A percentile compares a stretch with the other conserved stretches of the same genome.
Conservation (phyloP, 2,329 filamentous ascomycete genomes). For the Apiospora aurea region DNA sequence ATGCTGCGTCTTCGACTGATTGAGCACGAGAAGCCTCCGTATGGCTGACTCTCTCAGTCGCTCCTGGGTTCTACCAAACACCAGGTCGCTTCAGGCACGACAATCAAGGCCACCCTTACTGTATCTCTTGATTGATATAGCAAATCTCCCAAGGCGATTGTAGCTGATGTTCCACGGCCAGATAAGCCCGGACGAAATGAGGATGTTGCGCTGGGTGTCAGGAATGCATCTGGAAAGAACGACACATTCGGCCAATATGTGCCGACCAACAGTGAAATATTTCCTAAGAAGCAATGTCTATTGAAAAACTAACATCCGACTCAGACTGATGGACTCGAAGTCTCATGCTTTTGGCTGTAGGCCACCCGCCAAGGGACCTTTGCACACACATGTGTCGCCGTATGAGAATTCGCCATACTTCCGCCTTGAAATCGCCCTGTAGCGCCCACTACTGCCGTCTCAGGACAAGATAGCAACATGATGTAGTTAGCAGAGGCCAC, state of each 20-base stretch:
- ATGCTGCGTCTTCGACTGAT: too few relatives aligned
- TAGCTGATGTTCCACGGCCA: too few relatives aligned
- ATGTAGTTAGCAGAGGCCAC: too few relatives aligned
- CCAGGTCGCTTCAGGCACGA: not conserved
- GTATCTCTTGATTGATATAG: not conserved
- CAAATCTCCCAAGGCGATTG: not conserved
- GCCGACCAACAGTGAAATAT: not conserved
- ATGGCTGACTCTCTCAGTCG: too few relatives aligned
- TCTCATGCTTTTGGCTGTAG: not conserved
- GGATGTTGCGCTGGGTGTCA: not conserved
- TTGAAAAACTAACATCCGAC: not conserved
- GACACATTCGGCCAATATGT: not conserved
- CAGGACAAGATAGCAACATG: too few relatives aligned
- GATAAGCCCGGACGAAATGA: not conserved
- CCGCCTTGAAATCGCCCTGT: not conserved
- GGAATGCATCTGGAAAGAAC: too few relatives aligned
- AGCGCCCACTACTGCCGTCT: rapidly evolving
- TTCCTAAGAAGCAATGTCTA: not conserved
- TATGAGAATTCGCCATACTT: not conserved
- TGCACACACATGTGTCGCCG: too few relatives aligned
- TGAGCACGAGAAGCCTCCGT: too few relatives aligned
- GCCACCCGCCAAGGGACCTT: not conserved
- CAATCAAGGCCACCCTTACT: not conserved
- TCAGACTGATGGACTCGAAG: not conserved
- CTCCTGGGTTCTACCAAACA: too few relatives aligned